phyloP scores from a whole-genome alignment of 192 early-diverging fungal genomes.

The Mortierella hygrophila region DNA sequence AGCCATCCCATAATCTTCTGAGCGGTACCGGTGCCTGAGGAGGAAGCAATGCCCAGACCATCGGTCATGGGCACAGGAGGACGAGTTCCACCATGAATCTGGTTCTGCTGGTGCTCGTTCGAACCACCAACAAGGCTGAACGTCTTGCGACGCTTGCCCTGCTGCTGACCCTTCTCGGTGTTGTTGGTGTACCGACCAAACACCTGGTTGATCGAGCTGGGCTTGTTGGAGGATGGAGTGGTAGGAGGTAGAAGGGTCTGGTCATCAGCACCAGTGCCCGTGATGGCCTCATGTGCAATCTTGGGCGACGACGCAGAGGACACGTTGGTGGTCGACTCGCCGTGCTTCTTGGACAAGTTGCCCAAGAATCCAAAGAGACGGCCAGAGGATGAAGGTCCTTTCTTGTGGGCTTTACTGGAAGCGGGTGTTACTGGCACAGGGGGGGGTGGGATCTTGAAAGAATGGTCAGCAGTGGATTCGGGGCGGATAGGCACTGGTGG shows the following conservation, averaged over 20 bases:
- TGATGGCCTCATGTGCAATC: constrained; percentile 19
- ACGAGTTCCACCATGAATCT: constrained; percentile 43
- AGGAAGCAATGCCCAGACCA: constrained; percentile 7
- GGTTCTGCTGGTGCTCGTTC: constrained; percentile 41
- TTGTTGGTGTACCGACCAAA: constrained; percentile 30
- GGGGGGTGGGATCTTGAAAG: constrained; percentile 16
- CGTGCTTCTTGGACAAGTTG: constrained; percentile 48
- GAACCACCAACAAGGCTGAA: constrained; percentile 45
- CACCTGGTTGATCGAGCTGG: constrained; percentile 44
- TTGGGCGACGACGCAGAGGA: constrained; percentile 29
- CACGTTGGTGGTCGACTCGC: constrained; percentile 28
- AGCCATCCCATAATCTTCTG: constrained; percentile 85
- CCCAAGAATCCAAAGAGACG: constrained; percentile 53
- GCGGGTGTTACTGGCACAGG: constrained; percentile 16
- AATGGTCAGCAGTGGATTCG: constrained; percentile 6
- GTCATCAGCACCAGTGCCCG: constrained; percentile 5
- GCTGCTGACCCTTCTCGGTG: constrained; percentile 8
- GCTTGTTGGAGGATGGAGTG: constrained; percentile 26
- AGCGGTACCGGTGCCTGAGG: constrained; percentile 54
- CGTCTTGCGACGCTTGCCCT: constrained; percentile 53
- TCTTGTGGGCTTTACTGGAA: constrained; percentile 31
- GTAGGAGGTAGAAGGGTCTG: constrained; percentile 5
- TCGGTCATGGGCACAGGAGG: constrained; percentile 39
- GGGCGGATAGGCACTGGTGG: constrained; percentile 39
- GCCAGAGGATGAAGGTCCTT: constrained; percentile 42